These are phyloP conservation scores for Spongiforma sp. DNA, from an alignment of 1,284 basidiomycete species.

Conservation along the genomic window DNA sequence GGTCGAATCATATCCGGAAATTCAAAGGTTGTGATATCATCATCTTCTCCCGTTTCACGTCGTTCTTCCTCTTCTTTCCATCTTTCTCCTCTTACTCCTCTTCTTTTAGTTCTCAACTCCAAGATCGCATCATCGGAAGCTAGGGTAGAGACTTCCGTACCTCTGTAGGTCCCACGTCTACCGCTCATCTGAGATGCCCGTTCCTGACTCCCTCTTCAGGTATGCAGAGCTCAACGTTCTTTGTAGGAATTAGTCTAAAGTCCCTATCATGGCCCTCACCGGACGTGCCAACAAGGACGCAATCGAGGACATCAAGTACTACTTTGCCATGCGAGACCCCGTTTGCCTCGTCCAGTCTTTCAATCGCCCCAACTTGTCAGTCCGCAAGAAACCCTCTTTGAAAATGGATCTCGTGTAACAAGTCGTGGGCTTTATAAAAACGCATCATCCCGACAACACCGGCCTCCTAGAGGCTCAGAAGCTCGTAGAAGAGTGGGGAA, in stretches of 20 bases:
- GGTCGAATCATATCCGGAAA: too few species aligned
- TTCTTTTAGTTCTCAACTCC: too few species aligned
- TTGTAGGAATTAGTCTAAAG: conserved; percentile 72
- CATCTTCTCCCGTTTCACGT: too few species aligned
- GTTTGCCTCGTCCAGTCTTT: conserved; percentile 82
- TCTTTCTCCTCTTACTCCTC: too few species aligned
- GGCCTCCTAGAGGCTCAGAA: conserved; percentile 92
- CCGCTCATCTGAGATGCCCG: too few species aligned
- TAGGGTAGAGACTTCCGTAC: conserved; percentile 89
- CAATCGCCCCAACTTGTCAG: conserved; percentile 90
- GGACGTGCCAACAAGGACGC: conserved; percentile 89
- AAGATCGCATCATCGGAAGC: conserved; percentile 87
- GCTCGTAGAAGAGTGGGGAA: conserved; percentile 57
- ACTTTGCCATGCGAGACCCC: conserved; percentile 68
- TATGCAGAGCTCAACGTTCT: conserved; percentile 74
- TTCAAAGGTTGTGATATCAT: too few species aligned
- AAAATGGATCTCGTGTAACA: conserved; percentile 59
- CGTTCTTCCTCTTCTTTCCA: too few species aligned
- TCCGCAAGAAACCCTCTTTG: too few species aligned
- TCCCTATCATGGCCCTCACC: too few species aligned
- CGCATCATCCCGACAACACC: too few species aligned
- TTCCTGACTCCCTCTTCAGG: conserved; percentile 42
- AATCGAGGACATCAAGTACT: conserved; percentile 78
- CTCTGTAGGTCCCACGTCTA: conserved; percentile 52
- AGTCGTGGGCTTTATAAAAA: conserved; percentile 80